phyloP scores from a whole-genome alignment of 2,329 filamentous ascomycete species.

The Aspergillus fijiensis region DNA sequence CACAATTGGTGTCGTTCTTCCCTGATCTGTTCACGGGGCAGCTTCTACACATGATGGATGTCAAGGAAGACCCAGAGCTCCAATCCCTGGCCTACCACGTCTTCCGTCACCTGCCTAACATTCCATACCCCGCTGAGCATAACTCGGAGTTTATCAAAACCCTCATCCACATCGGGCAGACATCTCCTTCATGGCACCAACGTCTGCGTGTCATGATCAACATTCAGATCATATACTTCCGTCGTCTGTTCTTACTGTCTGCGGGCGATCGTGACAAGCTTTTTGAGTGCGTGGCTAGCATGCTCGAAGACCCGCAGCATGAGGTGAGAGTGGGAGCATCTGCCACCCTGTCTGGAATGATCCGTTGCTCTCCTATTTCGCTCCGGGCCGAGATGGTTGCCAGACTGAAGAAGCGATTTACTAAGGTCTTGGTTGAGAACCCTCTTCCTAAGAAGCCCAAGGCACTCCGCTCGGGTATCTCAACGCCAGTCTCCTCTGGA shows the following conservation, averaged over 20 bases:
- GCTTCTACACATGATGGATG: constrained; percentile 98
- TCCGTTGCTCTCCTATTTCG: constrained; percentile 81
- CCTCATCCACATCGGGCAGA: constrained; percentile 83
- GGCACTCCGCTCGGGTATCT: constrained; percentile 35
- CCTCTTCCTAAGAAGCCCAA: constrained; percentile 73
- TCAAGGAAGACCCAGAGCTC: constrained; percentile 95
- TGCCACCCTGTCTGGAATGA: constrained; percentile 93
- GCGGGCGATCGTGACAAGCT: constrained; percentile 72
- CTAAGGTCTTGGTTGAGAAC: constrained; percentile 72
- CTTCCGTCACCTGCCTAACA: constrained; percentile 92
- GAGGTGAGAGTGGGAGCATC: constrained; percentile 94
- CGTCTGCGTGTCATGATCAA: constrained; percentile 92
- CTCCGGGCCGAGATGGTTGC: constrained; percentile 77
- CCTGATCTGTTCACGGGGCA: constrained; percentile 85
- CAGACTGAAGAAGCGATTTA: constrained; percentile 76
- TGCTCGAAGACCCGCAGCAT: constrained; percentile 87
- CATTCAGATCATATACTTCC: constrained; percentile 98
- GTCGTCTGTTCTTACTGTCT: constrained; percentile 83
- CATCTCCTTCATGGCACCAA: constrained; percentile 89
- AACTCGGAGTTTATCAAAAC: constrained; percentile 80
- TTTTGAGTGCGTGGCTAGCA: constrained; percentile 90
- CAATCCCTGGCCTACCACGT: constrained; percentile 95
- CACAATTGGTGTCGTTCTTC: constrained; percentile 86
- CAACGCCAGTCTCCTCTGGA: constrained; percentile 45
- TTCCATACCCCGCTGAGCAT: constrained; percentile 84